Conservation (phyloP, 2,329 filamentous ascomycete species). For the Calycina marina region DNA sequence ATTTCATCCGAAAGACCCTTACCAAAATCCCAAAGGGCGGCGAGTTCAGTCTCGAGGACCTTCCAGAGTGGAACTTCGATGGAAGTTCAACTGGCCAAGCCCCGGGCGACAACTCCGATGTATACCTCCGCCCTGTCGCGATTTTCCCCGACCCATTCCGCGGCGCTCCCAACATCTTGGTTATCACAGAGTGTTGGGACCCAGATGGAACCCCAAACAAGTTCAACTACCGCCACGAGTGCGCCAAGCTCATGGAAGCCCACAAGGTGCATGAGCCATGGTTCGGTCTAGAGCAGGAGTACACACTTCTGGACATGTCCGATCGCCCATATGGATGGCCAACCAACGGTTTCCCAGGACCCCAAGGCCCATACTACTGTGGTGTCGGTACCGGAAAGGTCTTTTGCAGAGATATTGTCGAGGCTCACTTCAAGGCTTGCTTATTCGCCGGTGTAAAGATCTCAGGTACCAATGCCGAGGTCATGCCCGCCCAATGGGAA, state of each 20-base stretch:
- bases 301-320: conserved; percentile 76
- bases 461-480: conserved; percentile 97
- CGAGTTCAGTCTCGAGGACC: conserved; percentile 37
- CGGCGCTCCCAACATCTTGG: conserved; percentile 77
- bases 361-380: conserved; percentile 92
- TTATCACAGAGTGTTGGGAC: conserved; percentile 90
- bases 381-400: conserved; percentile 96
- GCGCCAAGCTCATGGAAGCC: conserved; percentile 75
- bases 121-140: conserved; percentile 85
- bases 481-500: conserved; percentile 97
- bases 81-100: conserved; percentile 89
- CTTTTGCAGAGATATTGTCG: conserved; percentile 94
- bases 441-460: conserved; percentile 84
- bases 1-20: conserved; percentile 39
- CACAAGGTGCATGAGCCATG: conserved; percentile 75
- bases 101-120: conserved; percentile 88
- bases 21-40: conserved; percentile 35
- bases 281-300: conserved; percentile 98
- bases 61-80: conserved; percentile 71
- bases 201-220: conserved; percentile 92
- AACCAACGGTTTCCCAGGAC: conserved; percentile 61
- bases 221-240: conserved; percentile 95
- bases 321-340: conserved; percentile 91
- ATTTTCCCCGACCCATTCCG: conserved; percentile 90
- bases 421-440: conserved; percentile 78